phyloP scores from a whole-genome alignment of 169 alveolate species.

The Plasmodium fragile region DNA sequence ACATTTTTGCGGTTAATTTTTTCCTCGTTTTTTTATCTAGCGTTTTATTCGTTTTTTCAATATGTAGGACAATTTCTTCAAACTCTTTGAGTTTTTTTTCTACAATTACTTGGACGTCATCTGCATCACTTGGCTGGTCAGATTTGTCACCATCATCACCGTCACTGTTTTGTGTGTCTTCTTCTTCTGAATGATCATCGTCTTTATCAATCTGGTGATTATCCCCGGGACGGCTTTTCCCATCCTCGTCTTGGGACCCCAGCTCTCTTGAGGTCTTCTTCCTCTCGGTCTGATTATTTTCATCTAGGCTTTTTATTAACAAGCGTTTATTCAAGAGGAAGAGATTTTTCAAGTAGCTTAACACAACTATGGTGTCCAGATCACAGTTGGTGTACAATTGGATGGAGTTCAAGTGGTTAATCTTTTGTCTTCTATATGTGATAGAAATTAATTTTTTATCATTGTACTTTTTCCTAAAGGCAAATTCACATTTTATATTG shows the following conservation, averaged over 20 bases:
- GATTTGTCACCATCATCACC: not conserved
- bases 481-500: conserved; percentile 51
- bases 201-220: not conserved
- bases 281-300: not conserved
- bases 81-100: conserved; percentile 25
- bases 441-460: conserved; percentile 35
- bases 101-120: conserved; percentile 20
- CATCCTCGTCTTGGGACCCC: not conserved
- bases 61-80: conserved; percentile 48
- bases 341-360: conserved; percentile 39
- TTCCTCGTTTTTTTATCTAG: not conserved
- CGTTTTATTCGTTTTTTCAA: conserved; percentile 4
- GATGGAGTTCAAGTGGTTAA: conserved; percentile 26
- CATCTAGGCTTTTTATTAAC: conserved; percentile 4
- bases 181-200: not conserved
- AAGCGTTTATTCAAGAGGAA: conserved; percentile 3
- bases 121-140: not conserved
- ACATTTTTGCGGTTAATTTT: not conserved
- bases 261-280: not conserved
- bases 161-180: not conserved
- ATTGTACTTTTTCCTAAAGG: conserved; percentile 33
- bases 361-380: conserved; percentile 8
- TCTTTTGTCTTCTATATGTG: conserved; percentile 15
- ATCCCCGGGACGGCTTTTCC: not conserved
- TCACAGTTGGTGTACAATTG: conserved; percentile 38